These are phyloP conservation scores for Xanthoconium stramineum DNA, from an alignment of 768 basidiomycete genomes.

Conservation along the genomic window DNA sequence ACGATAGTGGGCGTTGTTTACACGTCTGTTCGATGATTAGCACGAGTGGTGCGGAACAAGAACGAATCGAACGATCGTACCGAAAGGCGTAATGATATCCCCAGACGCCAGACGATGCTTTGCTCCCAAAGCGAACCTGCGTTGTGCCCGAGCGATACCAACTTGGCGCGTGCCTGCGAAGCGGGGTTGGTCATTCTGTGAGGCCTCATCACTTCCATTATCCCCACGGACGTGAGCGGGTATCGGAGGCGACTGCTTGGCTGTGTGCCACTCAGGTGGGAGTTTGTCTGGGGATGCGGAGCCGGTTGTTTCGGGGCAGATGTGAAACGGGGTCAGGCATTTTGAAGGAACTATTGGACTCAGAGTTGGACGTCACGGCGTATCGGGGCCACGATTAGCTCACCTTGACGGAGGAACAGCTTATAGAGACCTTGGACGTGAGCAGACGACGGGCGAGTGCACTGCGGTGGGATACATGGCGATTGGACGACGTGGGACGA, in stretches of 20 bases:
- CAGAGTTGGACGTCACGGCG: not conserved
- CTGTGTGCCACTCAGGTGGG: slow-evolving; percentile 6
- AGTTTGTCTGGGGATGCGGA: slow-evolving; percentile 56
- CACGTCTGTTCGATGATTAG: slow-evolving; percentile 47
- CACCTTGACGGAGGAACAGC: slow-evolving; percentile 29
- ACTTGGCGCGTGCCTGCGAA: slow-evolving; percentile 40
- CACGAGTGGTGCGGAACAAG: not conserved
- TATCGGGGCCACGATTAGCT: not conserved
- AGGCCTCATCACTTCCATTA: not conserved
- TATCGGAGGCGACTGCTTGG: slow-evolving; percentile 6
- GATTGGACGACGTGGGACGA: not conserved
- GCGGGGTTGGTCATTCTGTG: slow-evolving; percentile 4
- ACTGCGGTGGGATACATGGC: not conserved
- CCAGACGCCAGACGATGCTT: slow-evolving; percentile 66
- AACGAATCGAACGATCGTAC: slow-evolving; percentile 41
- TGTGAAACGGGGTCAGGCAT: slow-evolving; percentile 63
- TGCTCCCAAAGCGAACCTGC: slow-evolving; percentile 74
- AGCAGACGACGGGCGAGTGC: not conserved
- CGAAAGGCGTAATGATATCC: slow-evolving; percentile 78
- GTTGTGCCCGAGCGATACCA: slow-evolving; percentile 54
- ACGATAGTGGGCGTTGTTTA: slow-evolving; percentile 78
- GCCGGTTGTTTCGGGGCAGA: slow-evolving; percentile 55
- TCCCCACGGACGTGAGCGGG: too few relatives aligned
- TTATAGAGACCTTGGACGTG: slow-evolving; percentile 7
- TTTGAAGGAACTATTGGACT: slow-evolving; percentile 51